Percentiles rank a stretch among this genome's conserved stretches.
Conservation (phyloP, 495 filamentous ascomycete species). For the Thozetella sp. region DNA sequence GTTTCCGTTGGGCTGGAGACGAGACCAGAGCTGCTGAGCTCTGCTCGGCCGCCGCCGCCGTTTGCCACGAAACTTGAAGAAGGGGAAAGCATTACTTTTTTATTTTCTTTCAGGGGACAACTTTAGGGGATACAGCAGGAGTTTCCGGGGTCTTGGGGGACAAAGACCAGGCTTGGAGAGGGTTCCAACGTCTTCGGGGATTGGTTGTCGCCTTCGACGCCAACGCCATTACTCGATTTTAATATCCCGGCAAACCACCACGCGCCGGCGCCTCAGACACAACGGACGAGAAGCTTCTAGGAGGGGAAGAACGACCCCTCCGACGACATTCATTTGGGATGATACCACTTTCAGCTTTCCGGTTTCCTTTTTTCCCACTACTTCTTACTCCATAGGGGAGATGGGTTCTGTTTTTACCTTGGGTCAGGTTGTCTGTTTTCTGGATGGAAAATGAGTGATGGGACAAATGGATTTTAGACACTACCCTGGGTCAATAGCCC, state of each 20-base stretch:
- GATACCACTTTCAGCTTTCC: not conserved
- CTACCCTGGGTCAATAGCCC: constrained; percentile 30
- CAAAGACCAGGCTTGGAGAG: not conserved
- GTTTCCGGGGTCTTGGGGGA: not conserved
- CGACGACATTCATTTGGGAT: constrained; percentile 1
- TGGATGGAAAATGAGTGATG: constrained; percentile 16
- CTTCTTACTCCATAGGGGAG: not conserved
- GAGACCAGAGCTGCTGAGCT: not conserved
- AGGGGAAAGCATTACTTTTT: not conserved
- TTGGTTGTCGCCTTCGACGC: not conserved
- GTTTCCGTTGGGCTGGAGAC: not conserved
- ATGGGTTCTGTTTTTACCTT: not conserved
- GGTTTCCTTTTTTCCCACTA: not conserved
- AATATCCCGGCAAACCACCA: not conserved
- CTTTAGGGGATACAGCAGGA: not conserved
- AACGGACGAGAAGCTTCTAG: not conserved
- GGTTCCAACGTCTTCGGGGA: not conserved
- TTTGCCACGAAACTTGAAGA: not conserved
- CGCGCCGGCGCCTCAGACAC: not conserved
- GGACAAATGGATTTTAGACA: constrained; percentile 22
- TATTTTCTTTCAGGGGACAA: not conserved
- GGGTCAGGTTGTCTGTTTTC: not conserved
- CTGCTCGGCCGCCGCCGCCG: not conserved
- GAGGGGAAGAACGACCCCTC: not conserved
- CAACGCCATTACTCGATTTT: constrained; percentile 7